Evolutionary conservation across 768 basidiomycete genomes (phyloP), one percentile per base, ranked within the genome.

Genomic region (Termitomyces sp.): DNA sequence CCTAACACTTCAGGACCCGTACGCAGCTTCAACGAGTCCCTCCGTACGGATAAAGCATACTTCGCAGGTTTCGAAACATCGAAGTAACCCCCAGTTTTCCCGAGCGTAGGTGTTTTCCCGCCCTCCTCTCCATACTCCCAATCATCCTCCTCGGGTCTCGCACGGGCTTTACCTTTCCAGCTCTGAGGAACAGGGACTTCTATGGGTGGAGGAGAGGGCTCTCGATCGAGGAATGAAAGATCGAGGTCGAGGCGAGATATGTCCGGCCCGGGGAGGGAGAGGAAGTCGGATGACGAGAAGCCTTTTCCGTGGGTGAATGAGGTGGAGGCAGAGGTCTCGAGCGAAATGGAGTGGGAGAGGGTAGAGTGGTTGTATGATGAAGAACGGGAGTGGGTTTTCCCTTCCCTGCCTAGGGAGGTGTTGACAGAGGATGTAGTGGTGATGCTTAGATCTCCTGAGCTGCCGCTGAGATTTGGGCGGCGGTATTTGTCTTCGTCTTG

Each of bases 201-300:
- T 28, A 39, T 19, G 16, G 42, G 17, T 14, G 51, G 25, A 37
- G 47, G 43, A 19, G 58, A 48, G 7, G 61, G 52, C 5, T 54
- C 58, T 6, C 37, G 35, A n/a, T 66, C 64, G 10, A 72, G 61
- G 52, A 74, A 70, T 17, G 71, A 71, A 10, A 75, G 56, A 53
- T 73, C 34, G 19, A 57, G 35, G 30, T 52, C 56, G 14, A 77
- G 56, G 46, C 61, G 61, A 19, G 70, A 66, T 21, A 63, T 68
- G 17, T 73, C 71, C 30, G 71, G 65, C 12, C 25, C 46, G 52
- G 64, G 58, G 66, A 68, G 50, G 68, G 63, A 42, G 58, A 61
- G 35, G 58, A 56, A 40, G 3, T 57, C 37, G 5, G 43, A 35
- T 16, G 42, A 39, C 11, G 54, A 46, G 25, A 19, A 25, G 16